phyloP scores from a whole-genome alignment of 768 basidiomycete genomes.

The Xanthoconium purpureum region DNA sequence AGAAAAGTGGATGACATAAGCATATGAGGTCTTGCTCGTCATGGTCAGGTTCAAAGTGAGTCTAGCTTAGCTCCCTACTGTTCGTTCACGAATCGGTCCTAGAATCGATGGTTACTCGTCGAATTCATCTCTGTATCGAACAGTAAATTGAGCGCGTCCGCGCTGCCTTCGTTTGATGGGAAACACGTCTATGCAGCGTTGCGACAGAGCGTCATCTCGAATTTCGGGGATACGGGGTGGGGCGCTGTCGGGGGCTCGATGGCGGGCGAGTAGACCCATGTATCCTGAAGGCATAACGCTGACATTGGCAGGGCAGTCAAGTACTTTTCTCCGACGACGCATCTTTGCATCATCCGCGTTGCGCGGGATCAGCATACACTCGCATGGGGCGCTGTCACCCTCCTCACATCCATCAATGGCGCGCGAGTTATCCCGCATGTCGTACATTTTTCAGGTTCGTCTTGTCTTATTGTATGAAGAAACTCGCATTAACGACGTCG shows the following conservation, averaged over 20 bases:
- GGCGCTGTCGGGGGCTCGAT: constrained; percentile 72
- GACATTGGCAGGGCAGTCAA: constrained; percentile 53
- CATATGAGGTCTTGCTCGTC: neutral
- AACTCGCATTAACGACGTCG: neutral
- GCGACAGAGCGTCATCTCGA: constrained; percentile 61
- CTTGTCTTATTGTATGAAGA: neutral
- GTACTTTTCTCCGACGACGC: constrained; percentile 82
- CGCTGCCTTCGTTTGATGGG: constrained; percentile 42
- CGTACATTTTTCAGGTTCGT: constrained; percentile 74
- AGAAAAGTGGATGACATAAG: constrained; percentile 11
- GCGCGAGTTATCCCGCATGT: constrained; percentile 67
- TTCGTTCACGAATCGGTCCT: neutral
- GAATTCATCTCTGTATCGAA: constrained; percentile 62
- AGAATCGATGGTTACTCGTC: constrained; percentile 89
- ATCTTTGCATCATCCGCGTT: constrained; percentile 82
- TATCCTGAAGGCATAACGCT: neutral
- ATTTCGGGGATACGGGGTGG: constrained; percentile 88
- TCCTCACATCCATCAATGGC: constrained; percentile 63
- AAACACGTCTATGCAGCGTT: constrained; percentile 68
- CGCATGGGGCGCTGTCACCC: constrained; percentile 76
- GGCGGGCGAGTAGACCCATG: constrained; percentile 45
- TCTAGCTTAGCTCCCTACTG: neutral
- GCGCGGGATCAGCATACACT: constrained; percentile 76
- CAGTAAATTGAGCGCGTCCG: constrained; percentile 8
- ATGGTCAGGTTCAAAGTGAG: constrained; percentile 74